Base-by-base conservation (phyloP, 2,329 filamentous ascomycete genomes). In the Colletotrichum higginsianum region DNA sequence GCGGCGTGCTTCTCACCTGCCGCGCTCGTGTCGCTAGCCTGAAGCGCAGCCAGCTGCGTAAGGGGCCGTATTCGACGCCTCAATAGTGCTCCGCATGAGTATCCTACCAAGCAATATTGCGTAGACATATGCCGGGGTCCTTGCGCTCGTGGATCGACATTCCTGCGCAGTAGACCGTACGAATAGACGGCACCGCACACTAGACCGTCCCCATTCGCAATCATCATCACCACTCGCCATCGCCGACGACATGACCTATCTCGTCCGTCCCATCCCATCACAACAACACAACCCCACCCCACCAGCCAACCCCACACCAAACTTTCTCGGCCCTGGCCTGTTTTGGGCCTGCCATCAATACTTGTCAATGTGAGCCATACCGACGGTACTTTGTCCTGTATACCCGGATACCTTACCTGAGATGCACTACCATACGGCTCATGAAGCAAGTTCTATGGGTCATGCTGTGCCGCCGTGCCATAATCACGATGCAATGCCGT, bases 231-330 rank as follows among this genome's bases (percentile, higher is more conserved):
- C 30, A 35, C 16, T 53, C 66, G 46, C 46, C 46, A 52, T 70
- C 47, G 40, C 53, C 38, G 47, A 47, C 55, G 38, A 66, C 44
- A 18, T 26, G 42, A 26, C n/a, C 18, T 30, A 50, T 69, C 61
- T 50, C 49, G 30, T 26, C 26, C 26, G 4, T 68, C 47, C 40
- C 38, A 50, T 65, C 46, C 38, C 46, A 46, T 30, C 53, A 7
- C 52, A 63, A 60, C 40, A 9, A 9, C 30, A 35, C 30, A 35
- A 35, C 30, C 30, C 67, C 62, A 46, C 56, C 55, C 40, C 26
- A 38, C 47, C 30, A 35, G 49, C 55, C 55, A 56, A 67, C 63
- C 49, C 67, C 67, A 71, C 63, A 35, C 49, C 42, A 67, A 62
- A 71, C 63, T 67, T 42, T 67, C 42, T 71, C 63, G 63, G 67